Percentiles rank a stretch among this genome's conserved stretches.
Conservation (phyloP, 2,329 filamentous ascomycete species). For the Didymellaceae sp. region DNA sequence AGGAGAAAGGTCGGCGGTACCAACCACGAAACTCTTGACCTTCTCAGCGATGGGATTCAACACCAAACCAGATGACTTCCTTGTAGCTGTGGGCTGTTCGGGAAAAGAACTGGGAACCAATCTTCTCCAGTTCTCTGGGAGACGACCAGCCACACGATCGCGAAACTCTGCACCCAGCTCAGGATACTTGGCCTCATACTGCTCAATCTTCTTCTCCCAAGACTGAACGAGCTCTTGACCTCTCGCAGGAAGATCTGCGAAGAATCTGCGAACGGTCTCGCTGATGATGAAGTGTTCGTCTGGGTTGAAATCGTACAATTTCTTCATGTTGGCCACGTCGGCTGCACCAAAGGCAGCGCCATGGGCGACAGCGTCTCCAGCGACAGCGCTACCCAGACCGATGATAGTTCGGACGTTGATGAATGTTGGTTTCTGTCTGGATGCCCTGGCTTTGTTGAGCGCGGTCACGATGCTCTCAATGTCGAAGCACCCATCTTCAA, state of each 20-base stretch:
- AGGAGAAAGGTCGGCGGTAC: conserved; percentile 65
- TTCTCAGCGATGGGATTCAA: conserved; percentile 72
- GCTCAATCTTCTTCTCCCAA: conserved; percentile 57
- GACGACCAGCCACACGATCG: conserved; percentile 56
- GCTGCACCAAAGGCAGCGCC: conserved; percentile 63
- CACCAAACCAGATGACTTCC: conserved; percentile 59
- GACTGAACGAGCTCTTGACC: conserved; percentile 56
- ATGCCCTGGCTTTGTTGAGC: conserved; percentile 53
- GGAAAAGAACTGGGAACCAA: conserved; percentile 60
- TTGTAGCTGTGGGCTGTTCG: conserved; percentile 56
- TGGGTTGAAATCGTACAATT: conserved; percentile 56
- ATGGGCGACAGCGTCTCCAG: conserved; percentile 61
- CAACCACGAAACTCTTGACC: conserved; percentile 90
- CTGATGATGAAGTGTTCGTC: conserved; percentile 56
- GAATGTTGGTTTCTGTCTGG: conserved; percentile 61
- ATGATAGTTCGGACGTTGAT: conserved; percentile 66
- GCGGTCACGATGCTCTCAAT: conserved; percentile 57
- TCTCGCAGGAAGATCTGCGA: conserved; percentile 54
- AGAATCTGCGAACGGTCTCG: conserved; percentile 60
- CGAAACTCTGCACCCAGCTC: conserved; percentile 59
- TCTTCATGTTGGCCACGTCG: conserved; percentile 64
- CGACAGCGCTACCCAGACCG: conserved; percentile 57
- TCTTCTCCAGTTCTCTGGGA: conserved; percentile 57
- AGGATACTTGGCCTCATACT: conserved; percentile 56
- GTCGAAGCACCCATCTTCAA: conserved; percentile 61